Base-by-base conservation (phyloP, 495 filamentous ascomycete genomes). In the Tuber indicum region DNA sequence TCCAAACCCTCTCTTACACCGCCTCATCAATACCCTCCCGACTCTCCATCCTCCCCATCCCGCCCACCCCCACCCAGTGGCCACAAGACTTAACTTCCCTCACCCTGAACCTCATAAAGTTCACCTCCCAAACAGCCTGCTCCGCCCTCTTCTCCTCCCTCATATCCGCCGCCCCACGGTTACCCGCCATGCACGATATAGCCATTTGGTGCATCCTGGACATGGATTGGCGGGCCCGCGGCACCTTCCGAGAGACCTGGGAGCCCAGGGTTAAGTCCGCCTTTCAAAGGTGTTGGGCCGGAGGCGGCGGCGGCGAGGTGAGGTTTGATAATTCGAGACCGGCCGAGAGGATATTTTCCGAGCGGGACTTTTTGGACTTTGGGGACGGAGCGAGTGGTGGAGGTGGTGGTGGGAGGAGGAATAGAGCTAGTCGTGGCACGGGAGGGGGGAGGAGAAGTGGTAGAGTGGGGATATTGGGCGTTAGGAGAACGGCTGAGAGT, bases 251-350 rank as follows among this genome's bases (percentile, higher is more conserved):
- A 0, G 83, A 83, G 43, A 82, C 79, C 39, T 92, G 90, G 87
- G 83, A 86, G 73, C 85, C 92, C 72, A 91, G 86, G 82, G 90
- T 96, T 88, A 94, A 92, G 83, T 88, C 95, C 19, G 94, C 93
- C 16, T 97, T 96, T 86, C 88, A 89, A 36, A 87, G 89, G 16
- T 94, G 94, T 89, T 88, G 86, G 39, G 84, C 84, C 5, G 86
- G 81, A n/a, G 85, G 85, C 0, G 87, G 86, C 23, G 80, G 81
- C 17, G 77, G 75, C 1, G 74, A 78, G 69, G 75, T 81, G 6
- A 71, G 74, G 58, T 81, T 80, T n/a, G 79, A 75, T 44, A 87
- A 86, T 23, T 69, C 86, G 23, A 81, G 83, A 2, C 86, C 83
- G 19, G 87, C 87, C 26, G 86, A 88, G 2, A 86, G 88, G 84